Conservation (phyloP, 345 rosid genomes). For the Arabis hirsuta region DNA sequence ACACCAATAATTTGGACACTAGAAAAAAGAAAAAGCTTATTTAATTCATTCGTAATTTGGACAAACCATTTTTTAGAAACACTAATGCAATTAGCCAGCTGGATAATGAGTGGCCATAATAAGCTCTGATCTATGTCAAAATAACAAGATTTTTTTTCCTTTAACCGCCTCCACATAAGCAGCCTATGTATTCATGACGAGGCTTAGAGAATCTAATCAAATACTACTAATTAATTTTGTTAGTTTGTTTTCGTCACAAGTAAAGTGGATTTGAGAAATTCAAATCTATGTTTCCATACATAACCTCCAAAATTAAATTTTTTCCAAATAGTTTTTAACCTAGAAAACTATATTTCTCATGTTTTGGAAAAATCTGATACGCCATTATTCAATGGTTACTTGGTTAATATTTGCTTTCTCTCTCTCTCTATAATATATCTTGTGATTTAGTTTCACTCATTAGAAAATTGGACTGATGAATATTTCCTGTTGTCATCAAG, state of each 20-base stretch:
- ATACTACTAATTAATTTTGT: too few species aligned
- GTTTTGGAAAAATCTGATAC: too few species aligned
- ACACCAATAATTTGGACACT: neutral
- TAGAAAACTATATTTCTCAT: too few species aligned
- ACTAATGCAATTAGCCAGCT: slow-evolving; percentile 13
- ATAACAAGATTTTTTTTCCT: neutral
- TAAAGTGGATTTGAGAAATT: too few species aligned
- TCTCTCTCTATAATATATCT: too few species aligned
- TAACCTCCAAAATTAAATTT: too few species aligned
- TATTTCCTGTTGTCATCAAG: neutral
- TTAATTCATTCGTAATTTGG: neutral
- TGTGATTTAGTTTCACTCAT: neutral
- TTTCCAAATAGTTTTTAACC: too few species aligned
- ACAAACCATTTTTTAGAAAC: neutral
- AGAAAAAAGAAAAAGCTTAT: neutral
- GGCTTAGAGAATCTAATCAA: neutral
- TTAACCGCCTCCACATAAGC: slow-evolving; percentile 3
- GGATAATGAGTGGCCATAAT: slow-evolving; percentile 3
- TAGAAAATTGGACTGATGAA: neutral
- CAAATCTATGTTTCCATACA: too few species aligned
- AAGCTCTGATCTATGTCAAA: neutral
- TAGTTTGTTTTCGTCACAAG: too few species aligned
- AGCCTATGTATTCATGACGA: neutral
- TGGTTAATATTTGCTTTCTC: too few species aligned
- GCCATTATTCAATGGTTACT: too few species aligned